These are phyloP conservation scores for Corchorus olitorius DNA, from an alignment of 345 rosid genomes.

Conservation along the genomic window DNA sequence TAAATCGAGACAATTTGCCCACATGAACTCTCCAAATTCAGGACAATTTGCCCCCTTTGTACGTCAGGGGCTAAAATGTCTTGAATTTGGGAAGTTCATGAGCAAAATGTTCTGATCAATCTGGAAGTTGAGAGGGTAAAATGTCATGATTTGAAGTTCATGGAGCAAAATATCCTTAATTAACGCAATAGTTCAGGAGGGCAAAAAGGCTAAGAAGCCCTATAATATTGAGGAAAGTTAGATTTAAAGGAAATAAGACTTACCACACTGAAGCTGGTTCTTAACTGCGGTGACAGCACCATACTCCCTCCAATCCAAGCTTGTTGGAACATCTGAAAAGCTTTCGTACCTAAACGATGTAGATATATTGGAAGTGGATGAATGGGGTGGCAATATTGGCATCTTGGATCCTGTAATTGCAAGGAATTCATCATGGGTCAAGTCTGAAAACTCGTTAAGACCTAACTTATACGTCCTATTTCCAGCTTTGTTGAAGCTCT, in stretches of 20 bases:
- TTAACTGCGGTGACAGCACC: conserved; percentile 81
- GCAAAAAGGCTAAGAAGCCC: too few species aligned
- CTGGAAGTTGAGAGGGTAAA: too few species aligned
- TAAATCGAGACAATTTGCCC: too few species aligned
- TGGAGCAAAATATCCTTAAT: too few species aligned
- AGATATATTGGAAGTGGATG: too few species aligned
- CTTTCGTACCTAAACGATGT: conserved; percentile 5
- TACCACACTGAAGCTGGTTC: conserved; percentile 87
- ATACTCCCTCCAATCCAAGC: conserved; percentile 75
- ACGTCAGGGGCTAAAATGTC: too few species aligned
- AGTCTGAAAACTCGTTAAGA: conserved; percentile 57
- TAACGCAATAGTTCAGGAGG: too few species aligned
- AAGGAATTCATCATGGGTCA: conserved; percentile 57
- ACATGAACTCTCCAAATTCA: too few species aligned
- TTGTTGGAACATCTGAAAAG: conserved; percentile 9
- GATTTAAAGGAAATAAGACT: conserved; percentile 14
- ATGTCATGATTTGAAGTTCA: too few species aligned
- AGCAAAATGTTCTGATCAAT: too few species aligned
- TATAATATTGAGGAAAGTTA: not conserved
- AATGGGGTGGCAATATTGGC: not conserved
- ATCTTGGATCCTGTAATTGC: not conserved
- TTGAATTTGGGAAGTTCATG: too few species aligned
- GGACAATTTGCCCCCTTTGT: too few species aligned
- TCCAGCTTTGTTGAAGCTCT: not conserved
- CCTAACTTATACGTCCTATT: conserved; percentile 47